Base-by-base conservation (phyloP, 2,329 filamentous ascomycete species). In the Fusarium tuaranense region DNA sequence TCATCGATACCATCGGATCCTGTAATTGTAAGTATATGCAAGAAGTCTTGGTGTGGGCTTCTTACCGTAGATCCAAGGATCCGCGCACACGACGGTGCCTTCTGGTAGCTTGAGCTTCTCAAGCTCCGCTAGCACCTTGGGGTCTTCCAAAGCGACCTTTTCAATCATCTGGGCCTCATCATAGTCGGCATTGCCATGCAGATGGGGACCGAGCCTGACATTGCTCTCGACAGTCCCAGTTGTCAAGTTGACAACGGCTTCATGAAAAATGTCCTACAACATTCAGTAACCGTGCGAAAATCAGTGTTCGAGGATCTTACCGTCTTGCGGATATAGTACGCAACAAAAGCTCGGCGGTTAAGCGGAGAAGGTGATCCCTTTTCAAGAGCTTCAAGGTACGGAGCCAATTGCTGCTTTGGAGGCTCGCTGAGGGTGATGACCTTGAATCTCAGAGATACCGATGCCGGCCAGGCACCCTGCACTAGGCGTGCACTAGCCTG, bases 61-160 rank as follows among this genome's bases (percentile, higher is more conserved):
- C 65, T 68, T 36, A 75, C 73, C 74, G 25, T 76, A 76, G 2
- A 74, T 74, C 73, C 74, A 76, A 7, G 74, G 68, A 14, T 76
- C 73, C 2, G 74, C 73, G 20, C 74, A 76, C 0, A 76, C 58
- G 3, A 76, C 73, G 0, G 74, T 71, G 4, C 73, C 73, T 44
- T 76, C 68, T 0, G 73, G 74, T 3, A 76, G 63, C 3, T 74
- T 63, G 3, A 76, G 59, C 30, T 76, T 76, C 2, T 72, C 58
- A 0, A 76, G 41, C 30, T 76, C 73, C 5, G 69, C 65, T 1
- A 74, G 27, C 1, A 76, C 73, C 22, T 66, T 48, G 0, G 73
- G 73, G 4, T 76, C 73, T 5, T 74, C 38, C 0, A 76, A 63
- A 0, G 73, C 73, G 48, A 74, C 51, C 22, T 74, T 76, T 32